Evolutionary conservation across 2,329 filamentous ascomycete genomes (phyloP), one percentile per base, ranked within the genome.

Genomic region (Fusarium sulawesiense): DNA sequence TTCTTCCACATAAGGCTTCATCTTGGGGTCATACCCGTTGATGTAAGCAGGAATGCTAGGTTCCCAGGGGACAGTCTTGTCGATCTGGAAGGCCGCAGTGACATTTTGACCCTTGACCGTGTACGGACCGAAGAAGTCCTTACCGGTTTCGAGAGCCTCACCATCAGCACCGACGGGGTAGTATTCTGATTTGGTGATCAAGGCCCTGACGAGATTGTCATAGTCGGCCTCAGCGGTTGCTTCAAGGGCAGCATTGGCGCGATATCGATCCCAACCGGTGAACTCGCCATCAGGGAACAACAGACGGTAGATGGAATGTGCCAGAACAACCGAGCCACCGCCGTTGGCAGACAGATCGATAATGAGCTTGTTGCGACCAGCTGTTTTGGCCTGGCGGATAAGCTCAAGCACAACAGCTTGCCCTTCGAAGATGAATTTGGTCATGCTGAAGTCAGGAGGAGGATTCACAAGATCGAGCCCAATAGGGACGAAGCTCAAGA

Each of bases 271-370:
- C 58, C 53, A 75, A 20, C 42, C 25, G 6, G 53, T 62, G 20
- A 73, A 72, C 20, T 70, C 10, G 13, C 73, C 73, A 1, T 73
- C 48, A 0, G 73, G 73, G 20, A 75, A 75, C 9, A 75, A 44
- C 1, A 75, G 49, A 1, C 65, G 68, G 47, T 75, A 75, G 9
- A 75, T 41, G n/a, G 62, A 49, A 1, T 70, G 59, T 2, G 73
- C 71, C 3, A 75, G 54, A 45, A 48, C 21, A 14, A 75, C 61
- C 7, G 71, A 74, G 4, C 73, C 73, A 16, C 73, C 73, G 0
- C 71, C 65, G 21, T 75, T 75, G 27, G 64, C 68, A 16, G 73
- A 74, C 30, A 75, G 7, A 10, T 75, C 73, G 13, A 75, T 66
- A 25, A 75, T 67, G 49, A 75, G 73, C 59, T 75, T 75, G n/a